Conservation (phyloP, 2,329 filamentous ascomycete genomes). For the Dissoconium aciculare region DNA sequence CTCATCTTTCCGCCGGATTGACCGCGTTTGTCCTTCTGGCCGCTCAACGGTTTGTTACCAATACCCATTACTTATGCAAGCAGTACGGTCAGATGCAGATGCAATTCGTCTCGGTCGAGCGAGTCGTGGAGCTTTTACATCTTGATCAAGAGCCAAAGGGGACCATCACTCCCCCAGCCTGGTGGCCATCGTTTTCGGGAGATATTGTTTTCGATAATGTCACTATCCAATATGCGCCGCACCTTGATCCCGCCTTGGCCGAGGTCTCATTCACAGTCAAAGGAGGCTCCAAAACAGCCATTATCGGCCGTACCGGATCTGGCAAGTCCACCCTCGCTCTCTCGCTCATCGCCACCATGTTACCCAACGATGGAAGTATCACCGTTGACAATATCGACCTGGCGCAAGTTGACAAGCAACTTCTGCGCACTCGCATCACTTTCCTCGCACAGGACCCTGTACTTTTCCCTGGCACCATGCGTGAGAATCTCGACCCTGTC, state of each 20-base stretch:
- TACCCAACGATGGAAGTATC: slow-evolving; percentile 41
- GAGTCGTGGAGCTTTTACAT: slow-evolving; percentile 66
- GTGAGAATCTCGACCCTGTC: slow-evolving; percentile 48
- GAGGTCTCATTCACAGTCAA: slow-evolving; percentile 60
- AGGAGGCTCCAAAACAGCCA: slow-evolving; percentile 60
- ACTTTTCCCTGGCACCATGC: slow-evolving; percentile 47
- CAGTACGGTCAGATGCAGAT: slow-evolving; percentile 77
- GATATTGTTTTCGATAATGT: slow-evolving; percentile 64
- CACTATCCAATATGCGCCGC: slow-evolving; percentile 63
- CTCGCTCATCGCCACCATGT: slow-evolving; percentile 42
- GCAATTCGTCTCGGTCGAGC: slow-evolving; percentile 81
- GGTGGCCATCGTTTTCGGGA: slow-evolving; percentile 60
- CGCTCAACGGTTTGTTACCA: slow-evolving; percentile 51
- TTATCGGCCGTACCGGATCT: slow-evolving; percentile 68
- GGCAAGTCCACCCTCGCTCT: slow-evolving; percentile 67
- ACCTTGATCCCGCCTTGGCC: slow-evolving; percentile 57
- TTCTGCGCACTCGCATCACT: slow-evolving; percentile 46
- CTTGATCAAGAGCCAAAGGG: slow-evolving; percentile 62
- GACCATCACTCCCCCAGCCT: slow-evolving; percentile 51
- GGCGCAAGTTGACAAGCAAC: slow-evolving; percentile 42
- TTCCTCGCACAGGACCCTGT: slow-evolving; percentile 55
- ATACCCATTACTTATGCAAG: slow-evolving; percentile 60
- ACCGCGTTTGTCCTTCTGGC: slow-evolving; percentile 72
- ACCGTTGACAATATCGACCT: slow-evolving; percentile 47
- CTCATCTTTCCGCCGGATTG: slow-evolving; percentile 59